Evolutionary conservation across 2,329 filamentous ascomycete species (phyloP), one percentile per base, ranked within the genome.

Genomic region (Colletotrichum spaethianum): DNA sequence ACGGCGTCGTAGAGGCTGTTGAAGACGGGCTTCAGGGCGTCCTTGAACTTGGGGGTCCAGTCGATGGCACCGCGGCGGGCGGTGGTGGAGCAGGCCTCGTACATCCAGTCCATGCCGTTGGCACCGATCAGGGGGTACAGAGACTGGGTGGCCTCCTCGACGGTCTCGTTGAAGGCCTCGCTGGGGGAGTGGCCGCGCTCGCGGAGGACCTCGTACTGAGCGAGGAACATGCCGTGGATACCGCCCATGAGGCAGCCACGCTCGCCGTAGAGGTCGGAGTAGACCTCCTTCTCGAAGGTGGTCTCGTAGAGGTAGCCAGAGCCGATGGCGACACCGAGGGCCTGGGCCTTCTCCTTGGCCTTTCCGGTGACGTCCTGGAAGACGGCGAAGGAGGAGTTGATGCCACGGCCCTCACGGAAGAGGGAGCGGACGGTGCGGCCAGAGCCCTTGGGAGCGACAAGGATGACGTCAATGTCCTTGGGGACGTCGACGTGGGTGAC

Each of bases 101-200:
- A 99, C 96, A 99, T 99, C 95, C 97, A 99, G 90, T 99, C 96
- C 96, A 99, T 98, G 82, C 96, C 96, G 87, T 98, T 93, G 86
- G 91, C 91, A 82, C 96, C 96, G 82, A 99, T 99, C 82, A 99
- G 90, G 76, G 96, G 96, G 91, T 99, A 99, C 82, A 99, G 90
- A 77, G 91, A 94, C 91, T 99, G 96, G 64, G 96, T 99, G 77
- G 96, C 96, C 91, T 99, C 96, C 91, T 99, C 96, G 78, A 99
- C 96, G 78, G 96, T 99, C 94, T 99, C 96, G 92, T 99, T 99
- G 93, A 99, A 99, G 78, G 96, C 96, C 89, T 99, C 96, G 80
- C 93, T 96, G 84, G 96, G 96, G 86, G 90, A 93, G 93, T 99
- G 96, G 86, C 96, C 96, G 79, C 94, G 93, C 92, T 99, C 96